Evolutionary conservation across 352 stramenopile genomes (phyloP), one percentile per base, ranked within the genome.

Genomic region (Pythium vanterpoolii): DNA sequence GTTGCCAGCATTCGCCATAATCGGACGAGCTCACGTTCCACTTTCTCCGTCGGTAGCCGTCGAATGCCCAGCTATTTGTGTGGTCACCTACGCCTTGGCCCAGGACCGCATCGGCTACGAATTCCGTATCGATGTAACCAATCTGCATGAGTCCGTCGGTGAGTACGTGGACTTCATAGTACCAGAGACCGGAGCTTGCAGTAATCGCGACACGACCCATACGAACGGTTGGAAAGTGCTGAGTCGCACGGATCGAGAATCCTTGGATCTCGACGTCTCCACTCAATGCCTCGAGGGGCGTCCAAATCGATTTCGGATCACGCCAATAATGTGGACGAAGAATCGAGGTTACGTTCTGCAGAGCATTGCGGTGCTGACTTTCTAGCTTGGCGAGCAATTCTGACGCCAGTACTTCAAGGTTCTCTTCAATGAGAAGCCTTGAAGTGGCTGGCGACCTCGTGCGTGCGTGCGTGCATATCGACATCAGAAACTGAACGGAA

Each of bases 91-190:
- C 93, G 7, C 93, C 88, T 68, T 96, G 88, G 4, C 89, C 90
- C 68, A 92, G 75, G 7, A 90, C 54, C 4, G 88, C 66, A 56
- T 96, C 89, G n/a, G 83, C 71, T 8, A 72, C 53, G 66, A 98
- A 98, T 0, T 83, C 68, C 18, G 47, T 58, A n/a, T 94, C 87
- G 21, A 96, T 77, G 79, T 95, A 98, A 2, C 95, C 95, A 63
- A 98, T 96, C 63, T 98, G 93, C 67, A 96, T 95, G 0, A 98
- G 71, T 9, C 94, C 93, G 53, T 93, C 91, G 0, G 77, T 97
- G 24, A 96, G 68, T 1, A 98, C 62, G 2, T 73, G 66, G 3
- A 95, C 91, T 74, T 98, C 91, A 60, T 97, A 96, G 56, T 96
- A 98, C 67, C 66, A 98, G 18, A 94, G 56, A 0, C 87, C 88